Conservation (phyloP, 2,329 filamentous ascomycete species). For the Xylariales sp. region DNA sequence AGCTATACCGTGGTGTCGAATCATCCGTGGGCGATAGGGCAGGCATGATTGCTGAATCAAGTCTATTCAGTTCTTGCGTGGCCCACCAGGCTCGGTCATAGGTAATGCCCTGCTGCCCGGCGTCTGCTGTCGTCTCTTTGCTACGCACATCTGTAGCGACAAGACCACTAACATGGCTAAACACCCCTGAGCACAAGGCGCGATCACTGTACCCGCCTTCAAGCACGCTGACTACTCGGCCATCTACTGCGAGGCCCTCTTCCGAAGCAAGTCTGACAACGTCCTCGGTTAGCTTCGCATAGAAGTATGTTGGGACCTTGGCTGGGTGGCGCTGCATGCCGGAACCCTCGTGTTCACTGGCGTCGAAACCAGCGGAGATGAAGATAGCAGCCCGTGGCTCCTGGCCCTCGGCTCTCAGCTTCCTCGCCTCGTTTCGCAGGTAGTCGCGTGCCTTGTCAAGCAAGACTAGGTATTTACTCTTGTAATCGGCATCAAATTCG, state of each 20-base stretch:
- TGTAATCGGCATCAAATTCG: conserved; percentile 89
- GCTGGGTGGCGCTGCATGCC: conserved; percentile 96
- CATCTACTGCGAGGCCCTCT: conserved; percentile 71
- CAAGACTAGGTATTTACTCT: conserved; percentile 69
- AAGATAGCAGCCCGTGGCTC: conserved; percentile 84
- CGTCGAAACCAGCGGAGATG: conserved; percentile 93
- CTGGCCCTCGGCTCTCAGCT: conserved; percentile 54
- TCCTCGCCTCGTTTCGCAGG: conserved; percentile 67
- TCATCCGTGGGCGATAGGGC: conserved; percentile 45
- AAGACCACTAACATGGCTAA: conserved; percentile 86
- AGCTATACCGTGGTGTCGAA: conserved; percentile 70
- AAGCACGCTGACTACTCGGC: conserved; percentile 85
- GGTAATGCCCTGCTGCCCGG: conserved; percentile 28
- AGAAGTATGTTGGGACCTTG: conserved; percentile 95
- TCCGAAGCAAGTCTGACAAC: conserved; percentile 79
- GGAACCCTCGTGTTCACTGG: conserved; percentile 86
- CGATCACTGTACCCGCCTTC: conserved; percentile 96
- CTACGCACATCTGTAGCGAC: conserved; percentile 47
- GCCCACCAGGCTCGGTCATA: conserved; percentile 75
- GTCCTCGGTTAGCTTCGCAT: conserved; percentile 84
- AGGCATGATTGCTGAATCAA: conserved; percentile 60
- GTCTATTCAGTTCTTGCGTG: conserved; percentile 56
- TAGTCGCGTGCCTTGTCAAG: conserved; percentile 78
- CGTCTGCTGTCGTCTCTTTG: conserved; percentile 27
- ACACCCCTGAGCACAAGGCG: conserved; percentile 79